Conservation (phyloP, 371 early-diverging fungal genomes). For the Lichtheimia hyalospora region DNA sequence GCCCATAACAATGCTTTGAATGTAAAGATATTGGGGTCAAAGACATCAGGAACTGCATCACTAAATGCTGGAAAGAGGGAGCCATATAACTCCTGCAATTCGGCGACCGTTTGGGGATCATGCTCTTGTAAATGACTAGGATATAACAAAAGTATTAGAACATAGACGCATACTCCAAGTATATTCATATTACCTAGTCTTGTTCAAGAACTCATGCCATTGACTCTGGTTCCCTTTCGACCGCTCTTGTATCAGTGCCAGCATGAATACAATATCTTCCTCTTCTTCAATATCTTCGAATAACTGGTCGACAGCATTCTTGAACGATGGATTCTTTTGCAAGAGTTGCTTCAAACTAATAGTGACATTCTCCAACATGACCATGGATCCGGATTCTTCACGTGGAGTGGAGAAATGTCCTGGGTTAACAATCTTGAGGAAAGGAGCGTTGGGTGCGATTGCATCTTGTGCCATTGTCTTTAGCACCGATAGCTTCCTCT, state of each 20-base stretch:
- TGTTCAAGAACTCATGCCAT: conserved; percentile 32
- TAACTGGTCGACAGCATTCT: conserved; percentile 18
- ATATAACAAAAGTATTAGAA: background rate
- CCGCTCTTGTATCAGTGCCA: conserved; percentile 39
- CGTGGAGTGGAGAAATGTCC: conserved; percentile 6
- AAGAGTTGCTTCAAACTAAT: conserved; percentile 31
- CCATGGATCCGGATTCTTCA: conserved; percentile 1
- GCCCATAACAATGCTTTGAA: conserved; percentile 45
- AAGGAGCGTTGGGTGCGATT: conserved; percentile 26
- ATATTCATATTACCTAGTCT: conserved; percentile 14
- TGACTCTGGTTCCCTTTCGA: conserved; percentile 19
- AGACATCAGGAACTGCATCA: conserved; percentile 38
- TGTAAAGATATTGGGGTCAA: conserved; percentile 29
- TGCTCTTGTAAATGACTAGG: background rate
- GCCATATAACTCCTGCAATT: conserved; percentile 42
- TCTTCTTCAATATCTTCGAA: conserved; percentile 51
- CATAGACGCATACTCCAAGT: background rate
- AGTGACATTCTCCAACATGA: conserved; percentile 21
- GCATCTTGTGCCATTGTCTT: conserved; percentile 26
- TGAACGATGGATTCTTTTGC: conserved; percentile 20
- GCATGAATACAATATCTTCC: conserved; percentile 46
- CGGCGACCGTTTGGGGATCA: conserved; percentile 29
- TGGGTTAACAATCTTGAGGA: conserved; percentile 32
- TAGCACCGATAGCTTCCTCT: conserved; percentile 19
- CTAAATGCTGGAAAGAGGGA: conserved; percentile 44